Percentiles rank a stretch among this genome's conserved stretches.
phyloP scores from a whole-genome alignment of 192 early-diverging fungal genomes.

The Polychytrium aggregatum region DNA sequence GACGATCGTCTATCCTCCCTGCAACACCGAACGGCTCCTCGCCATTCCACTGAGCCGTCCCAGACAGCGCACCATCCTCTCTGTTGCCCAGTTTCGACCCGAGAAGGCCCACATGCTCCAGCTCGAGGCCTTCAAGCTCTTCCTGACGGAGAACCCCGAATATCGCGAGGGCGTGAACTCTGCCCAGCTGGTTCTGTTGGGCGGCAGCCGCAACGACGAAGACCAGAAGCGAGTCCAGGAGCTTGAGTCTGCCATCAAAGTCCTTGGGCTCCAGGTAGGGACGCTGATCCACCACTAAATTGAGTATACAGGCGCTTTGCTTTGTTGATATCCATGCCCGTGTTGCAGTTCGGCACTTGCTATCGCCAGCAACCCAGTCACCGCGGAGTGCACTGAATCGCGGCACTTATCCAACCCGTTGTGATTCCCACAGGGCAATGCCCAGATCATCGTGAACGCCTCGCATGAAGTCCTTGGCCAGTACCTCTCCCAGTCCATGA shows the following conservation, averaged over 20 bases:
- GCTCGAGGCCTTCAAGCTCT: constrained; percentile 53
- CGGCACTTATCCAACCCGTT: too few species aligned
- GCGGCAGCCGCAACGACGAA: constrained; percentile 68
- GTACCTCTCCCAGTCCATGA: constrained; percentile 45
- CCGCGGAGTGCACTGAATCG: too few species aligned
- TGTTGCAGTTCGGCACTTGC: too few species aligned
- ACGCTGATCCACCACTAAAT: too few species aligned
- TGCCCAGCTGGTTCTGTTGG: constrained; percentile 82
- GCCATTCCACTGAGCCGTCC: constrained; percentile 42
- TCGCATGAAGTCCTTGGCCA: constrained; percentile 52
- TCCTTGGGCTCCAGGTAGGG: too few species aligned
- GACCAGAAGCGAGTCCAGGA: constrained; percentile 60
- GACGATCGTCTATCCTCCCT: constrained; percentile 83
- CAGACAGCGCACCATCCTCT: constrained; percentile 59
- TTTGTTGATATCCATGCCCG: too few species aligned
- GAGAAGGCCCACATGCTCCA: constrained; percentile 90
- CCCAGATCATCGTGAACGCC: constrained; percentile 74
- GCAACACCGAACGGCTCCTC: constrained; percentile 62
- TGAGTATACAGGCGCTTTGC: too few species aligned
- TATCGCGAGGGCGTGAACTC: too few species aligned
- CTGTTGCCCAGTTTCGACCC: constrained; percentile 92
- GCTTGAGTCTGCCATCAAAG: too few species aligned
- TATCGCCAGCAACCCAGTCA: too few species aligned
- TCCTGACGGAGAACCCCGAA: constrained; percentile 52
- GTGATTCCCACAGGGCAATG: constrained; percentile 15